These are phyloP conservation scores for Aspergillus ibericus DNA, from an alignment of 2,329 filamentous ascomycete species.

Conservation along the genomic window DNA sequence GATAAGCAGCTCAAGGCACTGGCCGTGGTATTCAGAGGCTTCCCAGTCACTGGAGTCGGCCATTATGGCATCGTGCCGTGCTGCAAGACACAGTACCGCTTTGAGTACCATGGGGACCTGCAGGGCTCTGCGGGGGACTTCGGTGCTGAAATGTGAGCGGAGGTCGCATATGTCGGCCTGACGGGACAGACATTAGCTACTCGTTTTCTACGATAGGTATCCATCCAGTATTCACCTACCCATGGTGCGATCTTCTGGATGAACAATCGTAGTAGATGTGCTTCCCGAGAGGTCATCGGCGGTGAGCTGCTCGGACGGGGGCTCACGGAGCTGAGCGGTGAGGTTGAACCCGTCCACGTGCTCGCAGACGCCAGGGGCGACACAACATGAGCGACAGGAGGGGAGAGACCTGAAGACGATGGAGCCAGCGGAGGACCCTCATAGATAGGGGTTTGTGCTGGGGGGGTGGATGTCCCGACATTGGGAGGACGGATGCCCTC, in stretches of 20 bases:
- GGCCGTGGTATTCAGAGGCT: slow-evolving; percentile 47
- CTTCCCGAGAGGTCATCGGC: slow-evolving; percentile 31
- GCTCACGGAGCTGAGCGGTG: slow-evolving; percentile 15
- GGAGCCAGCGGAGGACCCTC: slow-evolving; percentile 5
- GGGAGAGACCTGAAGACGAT: slow-evolving; percentile 16
- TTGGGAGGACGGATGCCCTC: not conserved
- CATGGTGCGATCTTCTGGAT: slow-evolving; percentile 36
- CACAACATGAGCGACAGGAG: not conserved
- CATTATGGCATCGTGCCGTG: slow-evolving; percentile 47
- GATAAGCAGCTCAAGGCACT: slow-evolving; percentile 50
- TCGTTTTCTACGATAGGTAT: no score
- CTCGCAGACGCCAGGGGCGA: slow-evolving; percentile 18
- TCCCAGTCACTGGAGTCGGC: slow-evolving; percentile 41
- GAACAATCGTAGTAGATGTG: slow-evolving; percentile 34
- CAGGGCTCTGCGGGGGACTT: slow-evolving; percentile 50
- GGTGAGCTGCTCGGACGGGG: slow-evolving; percentile 10
- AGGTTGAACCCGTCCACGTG: slow-evolving; percentile 15
- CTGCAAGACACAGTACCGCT: slow-evolving; percentile 49
- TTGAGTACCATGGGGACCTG: slow-evolving; percentile 50
- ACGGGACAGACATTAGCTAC: not conserved
- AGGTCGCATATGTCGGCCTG: slow-evolving; percentile 39
- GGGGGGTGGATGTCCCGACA: not conserved
- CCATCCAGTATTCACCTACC: slow-evolving; percentile 20
- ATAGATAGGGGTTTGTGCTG: slow-evolving; percentile 7
- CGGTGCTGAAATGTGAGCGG: slow-evolving; percentile 44